These are phyloP conservation scores for Aphanomyces cochlioides DNA, from an alignment of 352 stramenopile species.

Conservation along the genomic window DNA sequence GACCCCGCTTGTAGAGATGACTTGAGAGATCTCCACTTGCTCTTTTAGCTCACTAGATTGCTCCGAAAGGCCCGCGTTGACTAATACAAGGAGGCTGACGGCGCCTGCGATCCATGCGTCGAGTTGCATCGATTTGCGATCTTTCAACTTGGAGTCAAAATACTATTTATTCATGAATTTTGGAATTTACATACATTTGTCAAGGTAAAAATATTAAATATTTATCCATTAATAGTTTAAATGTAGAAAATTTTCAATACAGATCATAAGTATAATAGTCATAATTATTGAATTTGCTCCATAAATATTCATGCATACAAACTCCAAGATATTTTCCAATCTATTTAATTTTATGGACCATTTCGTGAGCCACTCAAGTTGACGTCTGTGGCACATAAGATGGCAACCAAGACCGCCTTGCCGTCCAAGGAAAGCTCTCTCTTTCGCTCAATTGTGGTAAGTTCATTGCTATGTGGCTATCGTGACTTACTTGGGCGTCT, in stretches of 20 bases:
- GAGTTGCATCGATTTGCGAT: slow-evolving; percentile 12
- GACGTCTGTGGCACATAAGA: slow-evolving; percentile 16
- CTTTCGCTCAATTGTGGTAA: slow-evolving; percentile 93
- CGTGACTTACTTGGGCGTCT: not conserved
- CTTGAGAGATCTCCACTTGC: not conserved
- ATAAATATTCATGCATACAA: too few species aligned
- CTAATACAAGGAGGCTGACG: not conserved
- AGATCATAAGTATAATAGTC: too few species aligned
- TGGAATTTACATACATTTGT: not conserved
- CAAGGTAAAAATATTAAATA: not conserved
- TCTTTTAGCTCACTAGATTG: too few species aligned
- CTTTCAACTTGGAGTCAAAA: not conserved
- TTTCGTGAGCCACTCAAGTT: slow-evolving; percentile 5
- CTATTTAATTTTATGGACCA: too few species aligned
- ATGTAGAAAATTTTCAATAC: too few species aligned
- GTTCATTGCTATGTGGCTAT: slow-evolving; percentile 26
- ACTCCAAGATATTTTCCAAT: too few species aligned
- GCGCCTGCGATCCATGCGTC: not conserved
- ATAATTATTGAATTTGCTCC: too few species aligned
- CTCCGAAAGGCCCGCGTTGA: too few species aligned
- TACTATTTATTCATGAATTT: slow-evolving; percentile 1
- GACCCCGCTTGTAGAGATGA: too few species aligned
- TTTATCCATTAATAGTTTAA: not conserved
- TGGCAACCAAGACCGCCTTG: slow-evolving; percentile 53
- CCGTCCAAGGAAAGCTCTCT: slow-evolving; percentile 94